Evolutionary conservation across 306 rosid genomes (phyloP).

Genomic region (Pachyrhizus erosus): DNA sequence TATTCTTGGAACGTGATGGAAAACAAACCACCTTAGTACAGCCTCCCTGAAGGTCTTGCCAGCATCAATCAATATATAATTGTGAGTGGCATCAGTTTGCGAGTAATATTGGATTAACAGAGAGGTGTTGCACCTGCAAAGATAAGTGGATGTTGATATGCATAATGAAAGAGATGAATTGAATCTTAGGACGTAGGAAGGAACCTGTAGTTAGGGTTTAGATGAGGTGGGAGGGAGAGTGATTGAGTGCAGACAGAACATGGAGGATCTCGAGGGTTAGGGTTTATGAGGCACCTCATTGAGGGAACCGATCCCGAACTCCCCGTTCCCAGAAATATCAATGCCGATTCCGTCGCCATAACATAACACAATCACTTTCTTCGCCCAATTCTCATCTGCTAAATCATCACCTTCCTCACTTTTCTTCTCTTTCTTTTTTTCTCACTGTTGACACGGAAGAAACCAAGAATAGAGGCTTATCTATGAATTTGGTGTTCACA

Average conservation of each 20-base stretch:
- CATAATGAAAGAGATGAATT: not conserved
- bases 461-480: too few species aligned
- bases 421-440: too few species aligned
- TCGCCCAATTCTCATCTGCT: too few species aligned
- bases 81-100: constrained; percentile 57
- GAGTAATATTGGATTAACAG: constrained; percentile 75
- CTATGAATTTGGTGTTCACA: too few species aligned
- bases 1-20: constrained; percentile 71
- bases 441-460: too few species aligned
- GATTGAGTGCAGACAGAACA: constrained; percentile 69
- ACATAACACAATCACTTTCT: not conserved
- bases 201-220: constrained; percentile 82
- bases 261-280: constrained; percentile 77
- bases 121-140: constrained; percentile 80
- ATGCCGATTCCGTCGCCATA: constrained; percentile 53
- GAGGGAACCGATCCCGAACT: constrained; percentile 76
- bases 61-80: constrained; percentile 72
- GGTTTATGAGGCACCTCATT: constrained; percentile 66
- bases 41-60: constrained; percentile 92
- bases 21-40: constrained; percentile 85
- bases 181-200: too few species aligned
- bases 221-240: constrained; percentile 66
- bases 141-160: constrained; percentile 15
- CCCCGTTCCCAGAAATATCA: constrained; percentile 83
- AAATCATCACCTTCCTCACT: too few species aligned